Percentiles rank a stretch among this genome's conserved stretches.
These are phyloP conservation scores for Colletotrichum cereale DNA, from an alignment of 2,329 filamentous ascomycete species.

Conservation along the genomic window DNA sequence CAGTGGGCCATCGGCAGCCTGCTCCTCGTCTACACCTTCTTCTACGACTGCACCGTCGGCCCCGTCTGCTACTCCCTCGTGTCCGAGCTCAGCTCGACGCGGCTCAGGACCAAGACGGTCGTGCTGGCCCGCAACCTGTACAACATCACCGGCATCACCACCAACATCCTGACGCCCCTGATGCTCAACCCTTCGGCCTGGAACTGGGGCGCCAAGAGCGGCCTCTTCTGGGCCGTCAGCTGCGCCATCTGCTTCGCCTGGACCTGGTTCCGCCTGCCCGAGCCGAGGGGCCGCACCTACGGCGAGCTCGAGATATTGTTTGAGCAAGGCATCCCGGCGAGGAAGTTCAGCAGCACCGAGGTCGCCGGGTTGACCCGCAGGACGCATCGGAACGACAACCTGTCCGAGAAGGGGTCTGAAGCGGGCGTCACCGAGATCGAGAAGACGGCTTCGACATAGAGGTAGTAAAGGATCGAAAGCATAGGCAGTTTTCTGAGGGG, in stretches of 20 bases:
- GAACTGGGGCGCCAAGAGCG: constrained; percentile 62
- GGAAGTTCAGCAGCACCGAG: constrained; percentile 51
- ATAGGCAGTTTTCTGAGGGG: too few relatives aligned
- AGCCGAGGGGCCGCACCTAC: constrained; percentile 66
- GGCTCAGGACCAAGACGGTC: constrained; percentile 61
- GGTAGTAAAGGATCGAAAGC: too few relatives aligned
- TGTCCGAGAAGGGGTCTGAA: constrained; percentile 22
- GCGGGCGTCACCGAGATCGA: constrained; percentile 17
- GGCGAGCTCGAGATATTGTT: constrained; percentile 70
- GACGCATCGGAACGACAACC: background rate
- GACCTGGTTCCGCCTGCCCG: constrained; percentile 65
- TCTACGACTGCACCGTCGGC: constrained; percentile 61
- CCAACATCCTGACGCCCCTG: constrained; percentile 59
- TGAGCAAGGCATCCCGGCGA: constrained; percentile 56
- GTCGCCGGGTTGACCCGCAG: background rate
- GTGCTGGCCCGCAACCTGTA: constrained; percentile 60
- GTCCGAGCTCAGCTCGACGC: constrained; percentile 59
- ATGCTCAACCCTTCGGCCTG: constrained; percentile 62
- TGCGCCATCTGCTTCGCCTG: constrained; percentile 61
- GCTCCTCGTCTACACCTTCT: constrained; percentile 57
- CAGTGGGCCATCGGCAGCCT: constrained; percentile 63
- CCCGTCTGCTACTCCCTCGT: constrained; percentile 59
- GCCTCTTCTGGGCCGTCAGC: constrained; percentile 59
- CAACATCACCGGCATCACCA: constrained; percentile 61
- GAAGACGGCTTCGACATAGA: constrained; percentile 23